Conservation (phyloP, 257 asterid species). For the Solanum rostratum region DNA sequence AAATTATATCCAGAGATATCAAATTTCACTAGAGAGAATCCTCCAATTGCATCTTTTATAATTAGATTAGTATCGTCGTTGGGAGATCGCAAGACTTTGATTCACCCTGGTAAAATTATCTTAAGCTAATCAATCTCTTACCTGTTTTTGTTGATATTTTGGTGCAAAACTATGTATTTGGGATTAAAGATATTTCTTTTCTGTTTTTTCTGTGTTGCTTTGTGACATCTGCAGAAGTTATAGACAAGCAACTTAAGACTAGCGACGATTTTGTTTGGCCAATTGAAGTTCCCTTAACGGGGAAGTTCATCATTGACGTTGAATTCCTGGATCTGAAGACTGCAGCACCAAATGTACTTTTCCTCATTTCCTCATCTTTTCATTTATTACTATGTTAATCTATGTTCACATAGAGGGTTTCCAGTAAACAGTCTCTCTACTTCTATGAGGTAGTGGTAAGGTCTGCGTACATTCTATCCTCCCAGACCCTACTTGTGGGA, state of each 20-base stretch:
- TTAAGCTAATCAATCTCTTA: background rate
- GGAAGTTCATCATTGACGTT: conserved; percentile 83
- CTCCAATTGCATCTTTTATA: conserved; percentile 77
- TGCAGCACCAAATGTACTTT: conserved; percentile 49
- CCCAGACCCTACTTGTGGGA: too few relatives aligned
- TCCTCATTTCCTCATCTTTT: background rate
- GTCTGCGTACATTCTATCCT: too few relatives aligned
- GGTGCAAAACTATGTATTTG: background rate
- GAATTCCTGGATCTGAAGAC: conserved; percentile 89
- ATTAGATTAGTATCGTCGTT: conserved; percentile 62
- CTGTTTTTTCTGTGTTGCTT: background rate
- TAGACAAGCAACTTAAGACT: conserved; percentile 68
- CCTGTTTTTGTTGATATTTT: background rate
- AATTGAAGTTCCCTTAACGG: conserved; percentile 60
- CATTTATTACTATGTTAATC: background rate
- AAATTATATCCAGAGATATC: conserved; percentile 77
- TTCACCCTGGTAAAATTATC: conserved; percentile 60
- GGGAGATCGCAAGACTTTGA: conserved; percentile 67
- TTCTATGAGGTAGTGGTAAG: too few relatives aligned
- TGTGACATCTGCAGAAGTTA: conserved; percentile 38
- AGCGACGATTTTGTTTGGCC: conserved; percentile 82
- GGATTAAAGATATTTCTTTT: background rate
- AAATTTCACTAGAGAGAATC: conserved; percentile 55
- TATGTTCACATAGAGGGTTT: too few relatives aligned
- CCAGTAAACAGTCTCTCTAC: too few relatives aligned